Conservation (phyloP, 164 flowering plant species). For the Litsea cubeba region DNA sequence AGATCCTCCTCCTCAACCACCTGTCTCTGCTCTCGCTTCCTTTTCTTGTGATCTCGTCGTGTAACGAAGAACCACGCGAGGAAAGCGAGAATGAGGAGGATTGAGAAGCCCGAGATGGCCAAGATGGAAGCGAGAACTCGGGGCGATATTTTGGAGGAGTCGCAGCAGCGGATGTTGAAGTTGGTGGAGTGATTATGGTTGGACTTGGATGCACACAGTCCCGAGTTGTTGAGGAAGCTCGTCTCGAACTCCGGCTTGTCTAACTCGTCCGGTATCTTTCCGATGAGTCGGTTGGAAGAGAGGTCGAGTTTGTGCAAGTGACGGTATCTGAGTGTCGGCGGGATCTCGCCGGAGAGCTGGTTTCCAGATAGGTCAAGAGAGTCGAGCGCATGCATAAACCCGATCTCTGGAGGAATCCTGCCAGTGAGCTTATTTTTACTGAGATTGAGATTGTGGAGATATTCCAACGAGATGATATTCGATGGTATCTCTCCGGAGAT, state of each 20-base stretch:
- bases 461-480: too few relatives aligned
- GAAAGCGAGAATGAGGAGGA: background rate
- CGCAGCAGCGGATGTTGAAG: conserved; percentile 13
- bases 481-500: too few relatives aligned
- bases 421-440: too few relatives aligned
- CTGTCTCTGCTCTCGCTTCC: conserved; percentile 7
- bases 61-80: conserved; percentile 7
- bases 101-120: conserved; percentile 1
- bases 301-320: conserved; percentile 26
- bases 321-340: too few relatives aligned
- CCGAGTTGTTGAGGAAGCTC: conserved; percentile 50
- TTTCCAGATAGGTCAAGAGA: too few relatives aligned
- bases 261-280: conserved; percentile 34
- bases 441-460: too few relatives aligned
- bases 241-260: conserved; percentile 26
- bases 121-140: conserved; percentile 16
- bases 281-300: conserved; percentile 44
- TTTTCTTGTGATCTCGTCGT: conserved; percentile 17
- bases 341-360: too few relatives aligned
- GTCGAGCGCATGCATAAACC: too few relatives aligned
- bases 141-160: background rate
- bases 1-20: too few relatives aligned
- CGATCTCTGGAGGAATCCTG: too few relatives aligned
- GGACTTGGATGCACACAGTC: conserved; percentile 33
- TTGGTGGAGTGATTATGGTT: conserved; percentile 3